Conservation (phyloP, 2,329 filamentous ascomycete species). For the Cercospora zeina region DNA sequence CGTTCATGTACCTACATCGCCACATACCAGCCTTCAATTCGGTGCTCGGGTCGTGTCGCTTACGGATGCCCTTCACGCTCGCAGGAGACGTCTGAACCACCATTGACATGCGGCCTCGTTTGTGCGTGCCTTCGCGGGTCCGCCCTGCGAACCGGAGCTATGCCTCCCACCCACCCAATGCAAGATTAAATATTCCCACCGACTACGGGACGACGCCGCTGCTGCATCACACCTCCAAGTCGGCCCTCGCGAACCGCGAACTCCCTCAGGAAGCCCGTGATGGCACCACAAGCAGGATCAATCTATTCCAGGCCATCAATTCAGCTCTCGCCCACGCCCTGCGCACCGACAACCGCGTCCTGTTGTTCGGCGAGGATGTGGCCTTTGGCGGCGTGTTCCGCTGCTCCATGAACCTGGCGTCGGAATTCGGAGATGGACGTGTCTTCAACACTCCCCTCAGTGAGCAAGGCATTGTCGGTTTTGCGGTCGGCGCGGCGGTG, state of each 20-base stretch:
- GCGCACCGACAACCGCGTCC: slow-evolving; percentile 76
- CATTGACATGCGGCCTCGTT: not conserved
- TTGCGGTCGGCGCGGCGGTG: slow-evolving; percentile 84
- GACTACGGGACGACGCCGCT: slow-evolving; percentile 83
- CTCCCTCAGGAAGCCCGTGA: slow-evolving; percentile 53
- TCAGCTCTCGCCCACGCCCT: slow-evolving; percentile 81
- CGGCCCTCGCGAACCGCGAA: slow-evolving; percentile 69
- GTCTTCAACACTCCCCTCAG: slow-evolving; percentile 96
- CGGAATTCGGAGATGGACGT: slow-evolving; percentile 80
- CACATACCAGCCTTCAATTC: no score
- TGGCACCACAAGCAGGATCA: slow-evolving; percentile 75
- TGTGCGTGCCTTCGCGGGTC: not conserved
- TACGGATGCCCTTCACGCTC: no score
- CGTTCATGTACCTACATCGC: no score
- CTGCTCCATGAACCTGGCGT: slow-evolving; percentile 78
- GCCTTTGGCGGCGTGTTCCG: slow-evolving; percentile 96
- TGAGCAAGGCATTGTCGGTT: slow-evolving; percentile 92
- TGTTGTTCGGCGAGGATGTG: slow-evolving; percentile 95
- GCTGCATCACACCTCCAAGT: slow-evolving; percentile 74
- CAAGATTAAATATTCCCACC: slow-evolving; percentile 76
- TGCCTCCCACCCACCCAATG: slow-evolving; percentile 52
- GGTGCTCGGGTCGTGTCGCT: no score
- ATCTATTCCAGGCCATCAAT: slow-evolving; percentile 92
- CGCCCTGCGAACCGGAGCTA: slow-evolving; percentile 40
- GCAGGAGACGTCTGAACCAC: not conserved